Evolutionary conservation across 257 asterid species (phyloP).

Genomic region (Solanum medicagineum): DNA sequence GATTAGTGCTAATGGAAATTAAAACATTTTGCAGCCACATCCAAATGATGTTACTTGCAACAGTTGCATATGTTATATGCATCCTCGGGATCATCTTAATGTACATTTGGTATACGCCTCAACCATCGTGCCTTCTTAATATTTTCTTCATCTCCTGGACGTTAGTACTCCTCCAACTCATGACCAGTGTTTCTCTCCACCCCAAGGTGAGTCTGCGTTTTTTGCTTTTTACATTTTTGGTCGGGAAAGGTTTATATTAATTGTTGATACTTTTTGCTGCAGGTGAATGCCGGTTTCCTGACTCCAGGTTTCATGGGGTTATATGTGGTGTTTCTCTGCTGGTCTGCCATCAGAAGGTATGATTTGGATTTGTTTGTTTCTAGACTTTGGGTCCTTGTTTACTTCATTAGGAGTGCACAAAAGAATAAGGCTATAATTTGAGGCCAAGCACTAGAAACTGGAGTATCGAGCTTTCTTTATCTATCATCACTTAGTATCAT

Average conservation of each 20-base stretch:
- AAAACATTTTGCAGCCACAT: conserved; percentile 20
- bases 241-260: neutral
- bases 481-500: neutral
- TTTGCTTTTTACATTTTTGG: neutral
- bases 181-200: conserved; percentile 45
- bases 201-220: conserved; percentile 14
- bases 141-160: conserved; percentile 48
- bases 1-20: neutral
- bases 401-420: neutral
- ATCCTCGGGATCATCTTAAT: conserved; percentile 37
- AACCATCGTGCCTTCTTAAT: conserved; percentile 36
- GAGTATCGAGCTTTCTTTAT: neutral
- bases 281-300: conserved; percentile 34
- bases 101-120: conserved; percentile 49
- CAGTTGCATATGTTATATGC: conserved; percentile 30
- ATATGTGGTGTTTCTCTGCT: conserved; percentile 43
- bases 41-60: conserved; percentile 35
- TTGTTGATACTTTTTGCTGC: neutral
- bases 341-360: conserved; percentile 52
- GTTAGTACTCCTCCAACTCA: conserved; percentile 38
- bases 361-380: neutral
- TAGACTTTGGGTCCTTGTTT: neutral
- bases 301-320: conserved; percentile 50
- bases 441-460: neutral
- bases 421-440: neutral